phyloP scores from a whole-genome alignment of 148 eudicot species.

The Persicaria maculosa region DNA sequence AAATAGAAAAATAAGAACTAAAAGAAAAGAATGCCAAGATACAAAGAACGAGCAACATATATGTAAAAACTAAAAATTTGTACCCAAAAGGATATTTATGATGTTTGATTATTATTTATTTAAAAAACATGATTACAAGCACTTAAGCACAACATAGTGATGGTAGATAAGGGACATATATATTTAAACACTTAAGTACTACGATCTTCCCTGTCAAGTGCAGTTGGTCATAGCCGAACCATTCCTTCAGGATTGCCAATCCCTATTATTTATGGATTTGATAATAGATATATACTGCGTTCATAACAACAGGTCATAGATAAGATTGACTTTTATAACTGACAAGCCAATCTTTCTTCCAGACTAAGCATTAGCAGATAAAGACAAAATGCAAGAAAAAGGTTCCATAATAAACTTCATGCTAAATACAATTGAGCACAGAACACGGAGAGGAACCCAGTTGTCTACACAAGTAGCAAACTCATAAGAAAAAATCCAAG shows the following conservation, averaged over 20 bases:
- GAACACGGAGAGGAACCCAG: background rate
- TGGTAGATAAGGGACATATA: background rate
- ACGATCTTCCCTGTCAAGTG: background rate
- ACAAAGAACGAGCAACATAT: background rate
- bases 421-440: background rate
- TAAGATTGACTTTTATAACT: background rate
- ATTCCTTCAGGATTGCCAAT: background rate
- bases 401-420: background rate
- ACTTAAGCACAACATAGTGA: background rate
- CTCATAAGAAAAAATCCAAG: background rate
- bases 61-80: background rate
- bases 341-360: background rate
- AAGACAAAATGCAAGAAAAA: background rate
- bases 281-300: no score
- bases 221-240: background rate
- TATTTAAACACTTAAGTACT: background rate
- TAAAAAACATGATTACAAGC: background rate
- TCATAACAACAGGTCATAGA: background rate
- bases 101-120: background rate
- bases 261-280: background rate
- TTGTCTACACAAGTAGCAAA: background rate
- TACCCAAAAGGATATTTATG: background rate
- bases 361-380: background rate
- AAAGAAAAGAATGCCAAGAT: background rate
- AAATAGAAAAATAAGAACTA: background rate